Percentiles rank a stretch among this genome's conserved stretches.
Conservation (phyloP, 148 eudicot species). For the Suaeda aralocaspica region DNA sequence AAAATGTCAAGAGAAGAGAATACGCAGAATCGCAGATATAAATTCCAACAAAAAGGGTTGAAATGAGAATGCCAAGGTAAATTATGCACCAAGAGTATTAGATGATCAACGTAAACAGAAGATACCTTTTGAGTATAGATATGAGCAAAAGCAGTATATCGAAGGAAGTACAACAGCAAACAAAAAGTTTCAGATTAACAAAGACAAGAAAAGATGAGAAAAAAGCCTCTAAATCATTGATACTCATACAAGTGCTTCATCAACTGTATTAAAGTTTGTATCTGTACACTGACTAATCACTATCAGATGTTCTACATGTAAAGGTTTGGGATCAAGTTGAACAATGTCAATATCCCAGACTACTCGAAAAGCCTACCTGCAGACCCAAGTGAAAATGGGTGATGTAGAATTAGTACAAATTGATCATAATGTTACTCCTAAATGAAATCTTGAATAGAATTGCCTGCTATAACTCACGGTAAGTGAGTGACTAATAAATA, state of each 20-base stretch:
- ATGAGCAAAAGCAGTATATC: no score
- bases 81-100: no score
- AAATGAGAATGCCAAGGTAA: no score
- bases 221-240: not conserved
- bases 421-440: not conserved
- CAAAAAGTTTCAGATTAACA: not conserved
- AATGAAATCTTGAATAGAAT: not conserved
- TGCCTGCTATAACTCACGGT: not conserved
- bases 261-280: not conserved
- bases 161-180: not conserved
- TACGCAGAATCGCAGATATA: no score
- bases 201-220: not conserved
- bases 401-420: not conserved
- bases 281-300: conserved; percentile 1
- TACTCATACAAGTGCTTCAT: not conserved
- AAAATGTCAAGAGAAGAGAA: no score
- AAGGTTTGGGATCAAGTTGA: not conserved
- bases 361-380: not conserved
- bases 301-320: not conserved
- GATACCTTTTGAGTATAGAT: no score
- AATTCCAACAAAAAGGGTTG: no score
- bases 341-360: not conserved
- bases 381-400: not conserved
- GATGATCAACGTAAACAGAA: no score
- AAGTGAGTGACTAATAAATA: not conserved